Evolutionary conservation across 257 asterid species (phyloP), one percentile per base, ranked within the genome.

Genomic region (Asclepias syriaca): DNA sequence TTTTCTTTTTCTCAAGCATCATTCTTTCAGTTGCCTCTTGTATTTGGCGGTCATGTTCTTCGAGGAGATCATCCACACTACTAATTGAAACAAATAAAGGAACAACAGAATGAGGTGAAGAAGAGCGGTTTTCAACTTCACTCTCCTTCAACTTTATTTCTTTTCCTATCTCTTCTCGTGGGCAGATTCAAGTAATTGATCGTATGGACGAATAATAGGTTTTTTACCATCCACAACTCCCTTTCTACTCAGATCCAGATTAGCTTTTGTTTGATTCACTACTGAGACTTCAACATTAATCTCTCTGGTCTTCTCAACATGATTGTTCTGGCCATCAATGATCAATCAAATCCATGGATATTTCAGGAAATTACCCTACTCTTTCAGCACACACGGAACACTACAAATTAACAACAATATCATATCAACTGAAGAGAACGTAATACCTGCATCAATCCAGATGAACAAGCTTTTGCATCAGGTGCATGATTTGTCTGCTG

Each of bases 41-140:
- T 57, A 74, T 66, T 55, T 65, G 72, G 72, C 77, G 59, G 66
- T 74, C 72, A 18, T 66, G 77, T 1, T 74, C 72, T 24, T 54
- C 67, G 4, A 74, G 59, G 72, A 66, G 64, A 70, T 66, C 34
- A 49, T 66, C 77, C 43, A 55, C 59, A 53, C 45, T 56, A 37
- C 32, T 40, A 39, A 59, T 14, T 32, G 70, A 37, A 68, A 8
- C 34, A 45, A 4, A 14, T 56, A 49, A 29, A 19, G 68, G 65
- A 12, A 40, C 11, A 15, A 9, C 4, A 43, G 48, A 8, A 43
- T 43, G 45, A 66, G 71, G 56, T 24, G 22, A 3, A 14, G 50
- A 61, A 34, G 39, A 34, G 39, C 45, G 37, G 40, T n/a, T 22
- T n/a, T 66, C 15, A 10, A 45, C 34, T 64, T 69, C 74, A 19